Evolutionary conservation across 192 early-diverging fungal species (phyloP), one percentile per base, ranked within the genome.

Genomic region (Chytriomyces sp.): DNA sequence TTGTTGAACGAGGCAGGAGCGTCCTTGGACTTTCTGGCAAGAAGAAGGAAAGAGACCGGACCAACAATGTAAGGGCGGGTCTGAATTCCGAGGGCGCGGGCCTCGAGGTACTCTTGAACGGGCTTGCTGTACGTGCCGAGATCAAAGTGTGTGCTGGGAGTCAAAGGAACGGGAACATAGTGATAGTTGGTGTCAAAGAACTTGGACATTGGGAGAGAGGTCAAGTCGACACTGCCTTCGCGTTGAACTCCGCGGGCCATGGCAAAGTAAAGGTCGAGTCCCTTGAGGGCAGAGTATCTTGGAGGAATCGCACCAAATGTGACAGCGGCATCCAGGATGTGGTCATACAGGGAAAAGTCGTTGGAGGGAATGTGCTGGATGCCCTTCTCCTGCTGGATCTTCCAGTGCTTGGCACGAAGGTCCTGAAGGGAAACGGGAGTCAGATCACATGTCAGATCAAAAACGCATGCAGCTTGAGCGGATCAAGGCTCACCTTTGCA

Each of bases 181-280:
- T 93, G 88, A 84, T 92, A 99, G 91, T 99, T 99, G 73, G 96
- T 96, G 81, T 98, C 95, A 78, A 98, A 99, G 94, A 93, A 99
- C 85, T 99, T 99, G 88, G 95, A 95, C 96, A 99, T 99, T 83
- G 98, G 95, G 77, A 94, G 90, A 60, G 96, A 93, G 59, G 92
- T 92, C 36, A 99, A 92, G 71, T 98, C 94, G 65, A 96, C 81
- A 72, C 85, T 85, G 30, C 78, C 86, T 28, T 84, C 55, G 73
- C 86, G 80, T 73, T 99, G 96, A 60, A 92, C 86, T 72, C 96
- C 96, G 82, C 96, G 94, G 67, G 88, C 93, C 91, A 98, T 96
- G 75, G 96, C 96, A 85, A 99, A 99, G 90, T 96, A 98, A 32
- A 88, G 89, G 75, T 94, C 91, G 52, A 86, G 74, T 1, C 65